Evolutionary conservation across 768 basidiomycete species (phyloP).

Genomic region (Amanita thiersii): DNA sequence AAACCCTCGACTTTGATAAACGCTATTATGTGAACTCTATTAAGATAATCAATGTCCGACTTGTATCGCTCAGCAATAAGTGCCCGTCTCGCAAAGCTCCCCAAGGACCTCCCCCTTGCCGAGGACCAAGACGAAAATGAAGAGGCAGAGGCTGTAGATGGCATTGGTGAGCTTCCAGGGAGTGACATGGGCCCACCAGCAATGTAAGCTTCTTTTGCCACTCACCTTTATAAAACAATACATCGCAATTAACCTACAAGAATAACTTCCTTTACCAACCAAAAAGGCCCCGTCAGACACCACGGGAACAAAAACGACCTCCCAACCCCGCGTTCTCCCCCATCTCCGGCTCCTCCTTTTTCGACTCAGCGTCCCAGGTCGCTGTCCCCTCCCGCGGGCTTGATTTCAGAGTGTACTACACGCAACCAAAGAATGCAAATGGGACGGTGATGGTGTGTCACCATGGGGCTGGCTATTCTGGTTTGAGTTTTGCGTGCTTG

Average conservation of each 20-base stretch:
- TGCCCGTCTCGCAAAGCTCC: slow-evolving; percentile 70
- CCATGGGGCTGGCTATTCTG: slow-evolving; percentile 92
- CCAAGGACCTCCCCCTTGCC: slow-evolving; percentile 35
- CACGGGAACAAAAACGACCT: slow-evolving; percentile 19
- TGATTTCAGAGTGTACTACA: slow-evolving; percentile 78
- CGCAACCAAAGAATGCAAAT: slow-evolving; percentile 47
- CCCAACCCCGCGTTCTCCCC: slow-evolving; percentile 66
- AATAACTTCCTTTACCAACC: background rate
- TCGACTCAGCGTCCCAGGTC: slow-evolving; percentile 74
- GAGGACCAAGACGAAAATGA: slow-evolving; percentile 38
- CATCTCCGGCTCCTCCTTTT: slow-evolving; percentile 71
- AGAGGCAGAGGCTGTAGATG: slow-evolving; percentile 47
- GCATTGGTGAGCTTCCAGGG: slow-evolving; percentile 52
- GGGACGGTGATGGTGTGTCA: slow-evolving; percentile 83
- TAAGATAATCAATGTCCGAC: slow-evolving; percentile 59
- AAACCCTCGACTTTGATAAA: too few relatives aligned
- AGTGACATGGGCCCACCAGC: slow-evolving; percentile 55
- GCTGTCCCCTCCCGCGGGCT: slow-evolving; percentile 51
- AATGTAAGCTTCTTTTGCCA: slow-evolving; percentile 35
- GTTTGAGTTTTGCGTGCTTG: slow-evolving; percentile 81
- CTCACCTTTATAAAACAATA: background rate
- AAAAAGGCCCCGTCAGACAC: slow-evolving; percentile 12
- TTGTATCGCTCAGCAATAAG: slow-evolving; percentile 72
- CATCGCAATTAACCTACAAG: background rate
- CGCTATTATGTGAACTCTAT: too few relatives aligned